These are phyloP conservation scores for Boletus insuetus DNA, from an alignment of 768 basidiomycete genomes.

Conservation along the genomic window DNA sequence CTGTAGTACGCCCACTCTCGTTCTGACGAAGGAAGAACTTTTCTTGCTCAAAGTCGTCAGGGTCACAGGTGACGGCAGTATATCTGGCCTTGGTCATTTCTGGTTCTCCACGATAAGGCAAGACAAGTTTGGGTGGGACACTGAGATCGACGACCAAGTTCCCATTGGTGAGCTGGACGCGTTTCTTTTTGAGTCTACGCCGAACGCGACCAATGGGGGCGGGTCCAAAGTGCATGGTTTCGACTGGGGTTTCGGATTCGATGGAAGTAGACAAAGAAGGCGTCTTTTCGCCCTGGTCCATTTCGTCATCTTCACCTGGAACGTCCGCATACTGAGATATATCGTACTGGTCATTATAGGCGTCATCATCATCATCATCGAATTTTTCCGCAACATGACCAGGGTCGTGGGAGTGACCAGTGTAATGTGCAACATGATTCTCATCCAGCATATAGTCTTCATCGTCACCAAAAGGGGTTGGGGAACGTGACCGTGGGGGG, in stretches of 20 bases:
- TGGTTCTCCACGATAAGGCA: slow-evolving; percentile 66
- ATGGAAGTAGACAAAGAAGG: slow-evolving; percentile 28
- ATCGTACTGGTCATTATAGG: slow-evolving; percentile 27
- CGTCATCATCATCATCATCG: slow-evolving; percentile 2
- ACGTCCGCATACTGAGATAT: slow-evolving; percentile 30
- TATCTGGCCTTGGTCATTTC: slow-evolving; percentile 76
- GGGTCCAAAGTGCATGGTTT: slow-evolving; percentile 85
- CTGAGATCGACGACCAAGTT: slow-evolving; percentile 83
- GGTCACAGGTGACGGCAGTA: slow-evolving; percentile 92
- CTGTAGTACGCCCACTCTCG: slow-evolving; percentile 74
- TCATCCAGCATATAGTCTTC: slow-evolving; percentile 65
- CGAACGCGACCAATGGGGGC: slow-evolving; percentile 77
- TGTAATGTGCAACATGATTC: slow-evolving; percentile 56
- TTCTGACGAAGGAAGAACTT: slow-evolving; percentile 87
- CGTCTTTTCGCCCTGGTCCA: slow-evolving; percentile 24
- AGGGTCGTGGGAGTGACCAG: slow-evolving; percentile 32
- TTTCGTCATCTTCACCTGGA: slow-evolving; percentile 17
- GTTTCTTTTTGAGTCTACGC: slow-evolving; percentile 76
- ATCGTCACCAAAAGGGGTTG: slow-evolving; percentile 71
- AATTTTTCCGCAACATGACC: slow-evolving; percentile 26
- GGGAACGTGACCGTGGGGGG: slow-evolving; percentile 67
- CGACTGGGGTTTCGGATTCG: slow-evolving; percentile 51
- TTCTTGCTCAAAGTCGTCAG: slow-evolving; percentile 83
- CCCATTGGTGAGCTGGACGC: slow-evolving; percentile 81
- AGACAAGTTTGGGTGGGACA: slow-evolving; percentile 80